Evolutionary conservation across 192 early-diverging fungal genomes (phyloP).

Genomic region (Spizellomyces punctatus): DNA sequence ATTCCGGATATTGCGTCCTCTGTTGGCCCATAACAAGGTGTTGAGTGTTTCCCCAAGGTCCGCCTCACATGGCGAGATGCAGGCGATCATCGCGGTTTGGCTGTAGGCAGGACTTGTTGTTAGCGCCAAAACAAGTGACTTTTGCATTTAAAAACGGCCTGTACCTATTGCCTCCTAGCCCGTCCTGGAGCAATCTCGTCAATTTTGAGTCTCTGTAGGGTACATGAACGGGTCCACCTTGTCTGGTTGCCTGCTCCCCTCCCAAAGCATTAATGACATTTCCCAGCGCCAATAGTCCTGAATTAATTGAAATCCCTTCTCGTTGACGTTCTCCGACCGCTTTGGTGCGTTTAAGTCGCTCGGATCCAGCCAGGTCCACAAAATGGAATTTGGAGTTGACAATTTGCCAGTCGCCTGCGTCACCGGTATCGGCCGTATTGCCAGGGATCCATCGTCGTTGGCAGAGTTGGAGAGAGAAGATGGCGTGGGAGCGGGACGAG

Average conservation of each 20-base stretch:
- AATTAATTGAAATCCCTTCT: constrained; percentile 94
- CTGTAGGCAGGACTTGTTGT: constrained; percentile 27
- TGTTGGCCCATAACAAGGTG: constrained; percentile 68
- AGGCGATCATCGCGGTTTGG: constrained; percentile 91
- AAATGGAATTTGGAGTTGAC: constrained; percentile 91
- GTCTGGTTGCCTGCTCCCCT: constrained; percentile 35
- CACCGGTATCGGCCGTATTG: constrained; percentile 1
- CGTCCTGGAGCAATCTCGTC: constrained; percentile 87
- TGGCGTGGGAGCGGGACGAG: constrained; percentile 94
- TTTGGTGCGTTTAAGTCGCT: constrained; percentile 78
- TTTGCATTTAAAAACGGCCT: background rate
- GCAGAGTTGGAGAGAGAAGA: constrained; percentile 81
- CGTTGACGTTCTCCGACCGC: constrained; percentile 83
- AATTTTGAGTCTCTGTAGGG: constrained; percentile 95
- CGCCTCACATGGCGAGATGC: constrained; percentile 77
- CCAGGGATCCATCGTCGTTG: constrained; percentile 56
- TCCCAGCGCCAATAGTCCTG: constrained; percentile 87
- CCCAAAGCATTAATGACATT: constrained; percentile 94
- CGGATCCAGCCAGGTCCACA: constrained; percentile 88
- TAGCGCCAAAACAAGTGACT: no score
- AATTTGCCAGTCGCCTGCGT: constrained; percentile 55
- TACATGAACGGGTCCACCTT: constrained; percentile 40
- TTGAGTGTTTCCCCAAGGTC: constrained; percentile 84
- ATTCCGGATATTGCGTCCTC: constrained; percentile 14
- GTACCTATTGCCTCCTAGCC: constrained; percentile 86